Base-by-base conservation (phyloP, 192 early-diverging fungal species). In the Mortierella alpina region DNA sequence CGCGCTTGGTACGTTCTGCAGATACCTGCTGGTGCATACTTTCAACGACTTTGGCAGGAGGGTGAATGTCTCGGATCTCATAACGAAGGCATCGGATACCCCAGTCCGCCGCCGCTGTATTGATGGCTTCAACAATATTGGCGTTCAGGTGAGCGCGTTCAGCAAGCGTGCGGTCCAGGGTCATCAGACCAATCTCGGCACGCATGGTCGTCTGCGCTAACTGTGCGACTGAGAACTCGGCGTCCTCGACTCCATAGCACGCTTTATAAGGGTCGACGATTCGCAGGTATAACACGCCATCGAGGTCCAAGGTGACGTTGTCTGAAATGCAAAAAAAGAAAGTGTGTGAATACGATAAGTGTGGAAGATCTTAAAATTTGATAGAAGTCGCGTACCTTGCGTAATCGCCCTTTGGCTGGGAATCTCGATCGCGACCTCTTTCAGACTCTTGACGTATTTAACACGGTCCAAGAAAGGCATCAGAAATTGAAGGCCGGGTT, bases 181-280 rank as follows among this genome's bases (percentile, higher is more conserved):
- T 98, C 92, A 99, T 93, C 85, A 97, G 95, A 48, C 97, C 97
- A 76, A 99, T 99, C 78, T 99, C 97, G 6, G 97, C 96, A 52
- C 97, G 93, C 97, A 99, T 98, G 2, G 97, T 97, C 7, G 97
- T 99, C 82, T 99, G 97, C 17, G 97, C 97, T 66, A 99, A 87
- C 83, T 99, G 97, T 9, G 95, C 90, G 49, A 99, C 86, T 17
- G 97, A 95, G 86, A 96, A 99, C 80, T 97, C 96, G 41, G 94
- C 92, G 80, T 99, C 90, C 66, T 96, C 95, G 7, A 98, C 94
- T 31, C 96, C 96, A 83, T 99, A 99, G 5, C 93, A 95, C 5
- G 94, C 93, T 84, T 95, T 95, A 87, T 95, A 98, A 4, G 97
- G 94, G 76, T 98, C 96, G 5, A 95, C 83, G 6, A 98, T 91